phyloP scores from a whole-genome alignment of 2,329 filamentous ascomycete species.

The Apiospora malaysiana region DNA sequence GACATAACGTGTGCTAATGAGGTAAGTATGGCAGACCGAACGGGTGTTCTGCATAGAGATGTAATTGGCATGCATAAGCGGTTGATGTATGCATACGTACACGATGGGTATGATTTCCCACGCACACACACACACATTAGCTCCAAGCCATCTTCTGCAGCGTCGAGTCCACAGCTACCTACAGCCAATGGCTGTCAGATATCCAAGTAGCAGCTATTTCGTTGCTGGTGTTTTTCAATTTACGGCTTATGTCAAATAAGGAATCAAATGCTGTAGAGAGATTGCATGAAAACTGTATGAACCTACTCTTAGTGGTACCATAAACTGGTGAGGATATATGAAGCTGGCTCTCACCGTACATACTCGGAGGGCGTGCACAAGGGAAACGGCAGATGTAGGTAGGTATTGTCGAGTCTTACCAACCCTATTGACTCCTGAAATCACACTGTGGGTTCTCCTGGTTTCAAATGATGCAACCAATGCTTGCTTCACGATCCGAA shows the following conservation, averaged over 20 bases:
- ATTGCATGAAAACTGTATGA: background rate
- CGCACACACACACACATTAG: background rate
- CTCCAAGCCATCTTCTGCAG: background rate
- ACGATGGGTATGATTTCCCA: background rate
- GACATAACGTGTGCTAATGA: background rate
- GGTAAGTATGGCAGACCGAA: background rate
- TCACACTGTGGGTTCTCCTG: too few relatives aligned
- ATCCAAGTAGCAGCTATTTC: background rate
- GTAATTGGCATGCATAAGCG: background rate
- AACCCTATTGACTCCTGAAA: too few relatives aligned
- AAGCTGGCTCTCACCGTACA: too few relatives aligned
- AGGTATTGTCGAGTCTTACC: too few relatives aligned
- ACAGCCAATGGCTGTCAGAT: background rate
- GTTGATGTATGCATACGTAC: background rate
- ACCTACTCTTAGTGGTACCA: background rate
- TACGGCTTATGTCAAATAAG: background rate
- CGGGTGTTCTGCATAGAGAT: background rate
- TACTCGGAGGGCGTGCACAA: too few relatives aligned
- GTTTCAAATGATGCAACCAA: background rate
- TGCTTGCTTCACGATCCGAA: background rate
- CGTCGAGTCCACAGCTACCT: background rate
- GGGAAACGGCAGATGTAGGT: too few relatives aligned
- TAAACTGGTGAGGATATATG: background rate
- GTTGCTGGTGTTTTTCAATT: too few relatives aligned
- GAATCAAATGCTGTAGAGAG: background rate